Evolutionary conservation across 192 early-diverging fungal genomes (phyloP), one percentile per base, ranked within the genome.

Genomic region (Coemansia guatemalensis): DNA sequence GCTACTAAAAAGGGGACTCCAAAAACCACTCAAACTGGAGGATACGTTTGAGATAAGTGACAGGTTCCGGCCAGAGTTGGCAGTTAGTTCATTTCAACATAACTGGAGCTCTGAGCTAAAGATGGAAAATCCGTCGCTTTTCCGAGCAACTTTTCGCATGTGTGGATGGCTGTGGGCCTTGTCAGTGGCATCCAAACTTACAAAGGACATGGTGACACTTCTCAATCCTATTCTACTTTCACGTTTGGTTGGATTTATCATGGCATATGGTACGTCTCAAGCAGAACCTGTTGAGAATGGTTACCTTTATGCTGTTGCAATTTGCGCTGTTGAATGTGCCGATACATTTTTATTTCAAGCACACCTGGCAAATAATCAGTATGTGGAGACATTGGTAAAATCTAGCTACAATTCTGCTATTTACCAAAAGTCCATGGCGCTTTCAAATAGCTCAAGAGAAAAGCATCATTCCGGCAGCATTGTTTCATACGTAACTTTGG

Each of bases 291-390:
- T 89, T 5, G 86, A 88, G 20, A 63, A 85, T 23, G 96, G 96
- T 23, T 86, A 88, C 62, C 67, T 85, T 18, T 93, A 94, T 59
- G 93, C 96, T 18, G 50, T 76, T 8, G 64, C 86, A 27, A 98
- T 98, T 93, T 83, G 95, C 30, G 14, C 82, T 20, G 84, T 87
- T 50, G 90, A 90, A 63, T 27, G 92, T 14, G 67, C 81, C 4
- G 91, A 96, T 72, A 93, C 95, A 2, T 68, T 88, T 48, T 79
- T 95, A 9, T 79, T 96, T 30, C 93, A 96, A 65, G 92, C 93
- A 64, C 94, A 94, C 75, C 93, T 95, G 64, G 24, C n/a, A 4
- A 3, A 21, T 17, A 44, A 25, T 47, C 92, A 94, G 60, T 71
- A 86, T 25, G 88, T 86, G 5, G 91, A 90, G 48, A 89, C 93